Evolutionary conservation across 2,329 filamentous ascomycete genomes (phyloP).

Genomic region (Knufia fluminis): DNA sequence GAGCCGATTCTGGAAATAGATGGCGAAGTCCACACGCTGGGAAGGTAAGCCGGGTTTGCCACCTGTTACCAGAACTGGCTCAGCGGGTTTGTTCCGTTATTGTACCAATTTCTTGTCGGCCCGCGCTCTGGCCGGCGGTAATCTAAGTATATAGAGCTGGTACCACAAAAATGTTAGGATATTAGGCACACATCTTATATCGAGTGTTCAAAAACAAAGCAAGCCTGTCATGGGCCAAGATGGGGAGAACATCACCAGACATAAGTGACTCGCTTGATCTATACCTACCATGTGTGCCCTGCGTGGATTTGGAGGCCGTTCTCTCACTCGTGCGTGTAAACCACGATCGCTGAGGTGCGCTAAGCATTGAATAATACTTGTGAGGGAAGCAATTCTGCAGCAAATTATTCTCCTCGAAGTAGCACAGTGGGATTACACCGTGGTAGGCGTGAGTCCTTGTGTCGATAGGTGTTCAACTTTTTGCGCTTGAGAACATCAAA

Average conservation of each 20-base stretch:
- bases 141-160: not conserved
- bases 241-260: slow-evolving; percentile 20
- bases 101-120: too few relatives aligned
- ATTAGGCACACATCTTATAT: slow-evolving; percentile 10
- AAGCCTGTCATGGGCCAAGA: slow-evolving; percentile 24
- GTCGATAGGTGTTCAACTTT: slow-evolving; percentile 28
- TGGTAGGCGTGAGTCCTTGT: slow-evolving; percentile 25
- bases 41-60: too few relatives aligned
- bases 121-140: not conserved
- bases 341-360: slow-evolving; percentile 43
- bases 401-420: slow-evolving; percentile 45
- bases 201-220: too few relatives aligned
- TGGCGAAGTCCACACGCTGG: too few relatives aligned
- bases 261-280: slow-evolving; percentile 19
- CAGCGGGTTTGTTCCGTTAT: too few relatives aligned
- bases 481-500: too few relatives aligned
- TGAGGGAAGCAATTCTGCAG: slow-evolving; percentile 53
- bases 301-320: slow-evolving; percentile 47
- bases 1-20: too few relatives aligned
- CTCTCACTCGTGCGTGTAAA: slow-evolving; percentile 47
- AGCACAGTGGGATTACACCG: slow-evolving; percentile 47
- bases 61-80: too few relatives aligned
- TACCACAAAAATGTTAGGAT: not conserved
- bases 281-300: slow-evolving; percentile 37
- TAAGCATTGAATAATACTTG: slow-evolving; percentile 47